phyloP scores from a whole-genome alignment of 78 protist genomes.

The Fonticula alba region DNA sequence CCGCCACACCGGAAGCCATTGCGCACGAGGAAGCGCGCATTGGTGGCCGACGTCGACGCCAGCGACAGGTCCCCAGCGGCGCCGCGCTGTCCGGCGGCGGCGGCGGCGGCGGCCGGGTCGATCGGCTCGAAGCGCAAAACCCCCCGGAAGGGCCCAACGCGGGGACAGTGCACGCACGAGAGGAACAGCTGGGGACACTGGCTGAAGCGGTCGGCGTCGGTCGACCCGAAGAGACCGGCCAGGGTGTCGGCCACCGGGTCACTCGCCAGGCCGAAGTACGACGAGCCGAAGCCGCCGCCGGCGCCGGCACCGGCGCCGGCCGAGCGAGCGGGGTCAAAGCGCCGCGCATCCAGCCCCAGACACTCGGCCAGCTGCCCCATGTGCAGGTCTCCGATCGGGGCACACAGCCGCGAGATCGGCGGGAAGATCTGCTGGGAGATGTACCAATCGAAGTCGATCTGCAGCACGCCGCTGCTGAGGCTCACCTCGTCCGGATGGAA shows the following conservation, averaged over 20 bases:
- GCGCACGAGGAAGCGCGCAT: too few relatives aligned
- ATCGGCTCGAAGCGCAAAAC: background rate
- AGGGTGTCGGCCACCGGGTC: background rate
- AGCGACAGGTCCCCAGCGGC: too few relatives aligned
- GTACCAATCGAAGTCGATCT: background rate
- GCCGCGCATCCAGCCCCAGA: constrained; percentile 41
- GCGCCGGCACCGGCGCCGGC: background rate
- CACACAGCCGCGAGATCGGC: constrained; percentile 55
- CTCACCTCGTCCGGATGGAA: constrained; percentile 23
- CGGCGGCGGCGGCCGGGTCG: background rate
- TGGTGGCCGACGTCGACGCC: too few relatives aligned
- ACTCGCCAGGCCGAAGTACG: background rate
- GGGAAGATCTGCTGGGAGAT: constrained; percentile 55
- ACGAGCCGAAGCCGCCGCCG: background rate
- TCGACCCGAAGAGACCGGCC: background rate
- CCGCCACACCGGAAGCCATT: background rate
- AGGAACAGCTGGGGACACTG: background rate
- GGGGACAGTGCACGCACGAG: background rate
- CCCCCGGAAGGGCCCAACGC: background rate
- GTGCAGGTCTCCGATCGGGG: constrained; percentile 53
- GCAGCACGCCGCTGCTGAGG: background rate
- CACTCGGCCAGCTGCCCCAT: constrained; percentile 27
- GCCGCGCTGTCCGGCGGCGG: background rate
- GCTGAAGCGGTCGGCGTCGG: background rate
- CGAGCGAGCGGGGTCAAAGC: background rate